phyloP scores from a whole-genome alignment of 345 rosid genomes.

The Brassica juncea region DNA sequence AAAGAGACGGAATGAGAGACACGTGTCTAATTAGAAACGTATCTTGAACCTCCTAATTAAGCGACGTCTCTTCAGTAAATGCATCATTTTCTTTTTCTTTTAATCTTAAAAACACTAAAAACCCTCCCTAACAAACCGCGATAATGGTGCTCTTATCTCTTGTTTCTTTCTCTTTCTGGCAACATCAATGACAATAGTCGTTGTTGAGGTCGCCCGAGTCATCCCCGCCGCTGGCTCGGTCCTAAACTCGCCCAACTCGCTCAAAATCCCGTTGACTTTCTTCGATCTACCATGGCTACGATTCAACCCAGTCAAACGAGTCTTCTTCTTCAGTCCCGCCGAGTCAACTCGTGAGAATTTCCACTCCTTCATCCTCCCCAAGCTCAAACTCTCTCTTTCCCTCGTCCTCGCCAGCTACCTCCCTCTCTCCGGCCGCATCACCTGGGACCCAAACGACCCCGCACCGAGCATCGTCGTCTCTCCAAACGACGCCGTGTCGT shows the following conservation, averaged over 20 bases:
- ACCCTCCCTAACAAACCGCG: no score
- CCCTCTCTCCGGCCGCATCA: conserved; percentile 42
- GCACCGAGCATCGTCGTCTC: conserved; percentile 34
- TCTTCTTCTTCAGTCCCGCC: conserved; percentile 39
- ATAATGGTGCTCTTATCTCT: no score
- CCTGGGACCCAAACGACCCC: conserved; percentile 16
- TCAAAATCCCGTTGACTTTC: conserved; percentile 33
- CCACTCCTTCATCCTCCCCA: conserved; percentile 35
- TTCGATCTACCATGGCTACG: conserved; percentile 37
- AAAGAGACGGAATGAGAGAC: no score
- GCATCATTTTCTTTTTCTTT: no score
- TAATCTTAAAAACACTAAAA: no score
- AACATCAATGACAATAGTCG: not conserved
- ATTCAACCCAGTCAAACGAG: conserved; percentile 19
- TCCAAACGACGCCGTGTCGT: conserved; percentile 29
- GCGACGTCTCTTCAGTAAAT: no score
- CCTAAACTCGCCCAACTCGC: not conserved
- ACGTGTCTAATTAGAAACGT: no score
- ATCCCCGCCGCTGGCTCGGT: conserved; percentile 17
- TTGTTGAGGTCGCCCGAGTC: conserved; percentile 15
- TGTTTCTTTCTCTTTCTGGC: no score
- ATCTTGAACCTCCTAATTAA: no score
- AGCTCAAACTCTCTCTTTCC: conserved; percentile 44
- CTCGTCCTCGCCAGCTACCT: conserved; percentile 37
- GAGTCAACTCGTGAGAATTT: conserved; percentile 20